Evolutionary conservation across 257 asterid genomes (phyloP).

Genomic region (Jasminum sambac): DNA sequence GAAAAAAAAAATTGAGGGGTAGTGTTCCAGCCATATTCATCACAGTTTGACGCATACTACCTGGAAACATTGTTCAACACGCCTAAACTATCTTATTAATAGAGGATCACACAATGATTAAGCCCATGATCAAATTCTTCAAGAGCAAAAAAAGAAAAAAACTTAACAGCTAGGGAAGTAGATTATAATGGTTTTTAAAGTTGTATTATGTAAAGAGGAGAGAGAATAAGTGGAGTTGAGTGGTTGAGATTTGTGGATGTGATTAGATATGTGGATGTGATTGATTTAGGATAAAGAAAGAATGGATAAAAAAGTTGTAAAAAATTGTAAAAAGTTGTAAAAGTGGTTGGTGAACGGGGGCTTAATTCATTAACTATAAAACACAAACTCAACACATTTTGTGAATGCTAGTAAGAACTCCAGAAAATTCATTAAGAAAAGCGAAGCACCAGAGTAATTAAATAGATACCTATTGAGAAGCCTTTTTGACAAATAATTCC

Average conservation of each 20-base stretch:
- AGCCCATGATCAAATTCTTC: neutral
- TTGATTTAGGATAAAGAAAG: too few relatives aligned
- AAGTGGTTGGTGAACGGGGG: too few relatives aligned
- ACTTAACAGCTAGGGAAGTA: too few relatives aligned
- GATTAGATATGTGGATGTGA: too few relatives aligned
- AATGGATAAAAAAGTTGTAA: too few relatives aligned
- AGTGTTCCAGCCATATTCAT: constrained; percentile 96
- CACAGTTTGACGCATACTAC: constrained; percentile 98
- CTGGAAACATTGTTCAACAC: constrained; percentile 31
- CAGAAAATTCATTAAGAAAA: neutral
- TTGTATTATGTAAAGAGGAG: too few relatives aligned
- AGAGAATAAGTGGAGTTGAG: too few relatives aligned
- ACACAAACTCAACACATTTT: neutral
- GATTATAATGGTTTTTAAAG: too few relatives aligned
- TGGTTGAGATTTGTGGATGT: too few relatives aligned
- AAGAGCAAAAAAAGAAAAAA: neutral
- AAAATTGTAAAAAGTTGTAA: too few relatives aligned
- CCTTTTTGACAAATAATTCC: constrained; percentile 89
- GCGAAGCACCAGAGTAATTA: neutral
- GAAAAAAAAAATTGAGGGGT: constrained; percentile 92
- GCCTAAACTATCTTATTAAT: constrained; percentile 1
- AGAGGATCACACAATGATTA: constrained; percentile 2
- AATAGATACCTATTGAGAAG: constrained; percentile 80
- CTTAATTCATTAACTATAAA: neutral
- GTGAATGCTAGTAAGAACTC: neutral